These are phyloP conservation scores for Corymbia maculata DNA, from an alignment of 345 rosid species.

Conservation along the genomic window DNA sequence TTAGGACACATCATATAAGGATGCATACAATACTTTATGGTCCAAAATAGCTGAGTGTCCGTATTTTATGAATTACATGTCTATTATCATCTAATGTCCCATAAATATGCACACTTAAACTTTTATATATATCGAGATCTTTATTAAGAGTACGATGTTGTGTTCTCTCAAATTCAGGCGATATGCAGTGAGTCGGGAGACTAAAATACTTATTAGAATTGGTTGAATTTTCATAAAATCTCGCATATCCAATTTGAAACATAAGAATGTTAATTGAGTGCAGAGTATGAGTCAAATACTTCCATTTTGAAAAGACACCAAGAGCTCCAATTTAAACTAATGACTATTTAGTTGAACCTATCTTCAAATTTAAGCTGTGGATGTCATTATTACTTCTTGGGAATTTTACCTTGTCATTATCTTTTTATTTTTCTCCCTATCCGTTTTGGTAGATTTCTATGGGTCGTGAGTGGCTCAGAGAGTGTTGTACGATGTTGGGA, in stretches of 20 bases:
- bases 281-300: background rate
- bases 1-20: background rate
- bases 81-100: background rate
- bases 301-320: background rate
- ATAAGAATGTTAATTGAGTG: too few species aligned
- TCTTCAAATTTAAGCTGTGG: background rate
- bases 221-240: background rate
- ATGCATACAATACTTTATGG: background rate
- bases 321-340: background rate
- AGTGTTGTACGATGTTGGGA: background rate
- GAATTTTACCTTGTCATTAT: background rate
- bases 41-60: rapidly evolving
- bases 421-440: background rate
- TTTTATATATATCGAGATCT: background rate
- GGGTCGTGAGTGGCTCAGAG: background rate
- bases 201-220: too few species aligned
- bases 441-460: background rate
- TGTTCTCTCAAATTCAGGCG: background rate
- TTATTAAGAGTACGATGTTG: background rate
- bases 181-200: rapidly evolving
- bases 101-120: background rate
- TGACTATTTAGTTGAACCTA: background rate
- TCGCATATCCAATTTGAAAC: background rate
- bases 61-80: background rate
- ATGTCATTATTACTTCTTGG: background rate